These are phyloP conservation scores for Conticribra weissflogii DNA, from an alignment of 108 stramenopile species.

Conservation along the genomic window DNA sequence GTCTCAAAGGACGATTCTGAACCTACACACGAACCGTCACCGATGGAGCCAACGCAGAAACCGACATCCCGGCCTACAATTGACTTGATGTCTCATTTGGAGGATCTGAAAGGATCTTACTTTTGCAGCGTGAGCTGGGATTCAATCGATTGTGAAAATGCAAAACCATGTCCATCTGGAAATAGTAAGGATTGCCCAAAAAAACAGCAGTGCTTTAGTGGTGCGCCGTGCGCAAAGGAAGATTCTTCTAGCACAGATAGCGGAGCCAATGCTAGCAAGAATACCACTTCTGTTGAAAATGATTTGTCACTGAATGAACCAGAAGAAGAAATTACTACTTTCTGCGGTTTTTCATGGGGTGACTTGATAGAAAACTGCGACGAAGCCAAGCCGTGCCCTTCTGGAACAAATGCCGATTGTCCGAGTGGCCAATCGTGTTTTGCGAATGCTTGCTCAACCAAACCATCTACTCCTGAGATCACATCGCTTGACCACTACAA, in stretches of 20 bases:
- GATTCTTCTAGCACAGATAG: too few species aligned
- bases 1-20: slow-evolving; percentile 10
- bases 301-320: too few species aligned
- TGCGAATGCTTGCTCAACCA: slow-evolving; percentile 43
- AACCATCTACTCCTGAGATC: slow-evolving; percentile 8
- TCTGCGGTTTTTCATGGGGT: slow-evolving; percentile 30
- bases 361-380: slow-evolving; percentile 35
- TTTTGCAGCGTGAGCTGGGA: slow-evolving; percentile 40
- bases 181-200: slow-evolving; percentile 41
- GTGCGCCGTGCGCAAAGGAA: too few species aligned
- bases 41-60: slow-evolving; percentile 18
- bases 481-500: slow-evolving; percentile 12
- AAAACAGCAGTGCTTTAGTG: slow-evolving; percentile 37
- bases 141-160: slow-evolving; percentile 42
- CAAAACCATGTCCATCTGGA: slow-evolving; percentile 41
- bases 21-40: slow-evolving; percentile 29
- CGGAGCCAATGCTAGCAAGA: too few species aligned
- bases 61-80: slow-evolving; percentile 44
- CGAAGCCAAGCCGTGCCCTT: slow-evolving; percentile 41
- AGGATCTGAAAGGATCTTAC: slow-evolving; percentile 27
- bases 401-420: slow-evolving; percentile 45
- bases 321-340: too few species aligned
- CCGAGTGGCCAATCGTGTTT: slow-evolving; percentile 34
- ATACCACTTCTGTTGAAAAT: too few species aligned
- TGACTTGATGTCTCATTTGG: slow-evolving; percentile 38